Evolutionary conservation across 208 protist species (phyloP), one percentile per base, ranked within the genome.

Genomic region (Angomonas ambiguus): DNA sequence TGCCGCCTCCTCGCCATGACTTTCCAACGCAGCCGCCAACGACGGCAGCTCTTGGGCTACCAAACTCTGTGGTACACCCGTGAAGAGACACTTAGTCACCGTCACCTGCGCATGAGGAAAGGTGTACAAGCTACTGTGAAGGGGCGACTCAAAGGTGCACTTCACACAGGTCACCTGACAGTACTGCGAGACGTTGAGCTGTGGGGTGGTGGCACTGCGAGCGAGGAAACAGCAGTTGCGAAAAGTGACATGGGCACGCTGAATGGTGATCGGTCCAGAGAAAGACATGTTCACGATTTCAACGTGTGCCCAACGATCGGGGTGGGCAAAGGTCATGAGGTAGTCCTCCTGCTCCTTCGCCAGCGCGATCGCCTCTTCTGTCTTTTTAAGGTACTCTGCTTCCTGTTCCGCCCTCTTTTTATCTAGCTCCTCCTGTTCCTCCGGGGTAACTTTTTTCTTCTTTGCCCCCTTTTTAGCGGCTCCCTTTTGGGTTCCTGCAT

Each of bases 281-380:
- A 95, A 95, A 16, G 86, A 92, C 22, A 92, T 62, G 68, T 92
- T 85, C 6, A 76, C 62, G 32, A 95, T 78, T 2, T 76, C 68
- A 27, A 95, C 83, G 4, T 74, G 22, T 6, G 80, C 73, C 87
- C 89, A 95, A 11, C 83, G 84, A 59, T 84, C 51, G 33, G 89
- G 89, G 63, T 93, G 86, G 22, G 89, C 86, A 59, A 89, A 95
- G n/a, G 82, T 84, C 81, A 89, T 95, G 30, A 85, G 73, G 58
- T 81, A 77, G 34, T 88, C 79, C 51, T 91, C 83, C 67, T 95
- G 70, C 71, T 82, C 64, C 63, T 74, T 63, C 10, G 89, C 89
- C 2, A 66, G 72, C 27, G 70, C 62, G 51, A 93, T 69, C 24
- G 85, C 82, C 55, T 80, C 72, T 56, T 91, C 82, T 13, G 81